Evolutionary conservation across 2,329 filamentous ascomycete species (phyloP).

Genomic region (Chrysoporthe puriensis): DNA sequence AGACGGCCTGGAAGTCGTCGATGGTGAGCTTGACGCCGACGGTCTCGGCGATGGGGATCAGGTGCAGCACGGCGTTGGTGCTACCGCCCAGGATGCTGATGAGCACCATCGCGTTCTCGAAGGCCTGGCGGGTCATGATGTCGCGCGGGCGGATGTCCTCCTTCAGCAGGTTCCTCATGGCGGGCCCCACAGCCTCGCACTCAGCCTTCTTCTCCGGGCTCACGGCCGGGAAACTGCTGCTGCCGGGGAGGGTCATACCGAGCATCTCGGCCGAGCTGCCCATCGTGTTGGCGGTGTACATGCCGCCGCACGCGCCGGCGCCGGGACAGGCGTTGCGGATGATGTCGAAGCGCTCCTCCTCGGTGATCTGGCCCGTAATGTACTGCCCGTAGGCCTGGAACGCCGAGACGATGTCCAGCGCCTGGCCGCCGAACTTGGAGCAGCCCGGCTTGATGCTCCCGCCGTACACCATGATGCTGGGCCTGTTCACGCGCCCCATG

Average conservation of each 20-base stretch:
- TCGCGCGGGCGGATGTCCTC: constrained; percentile 79
- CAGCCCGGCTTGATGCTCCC: constrained; percentile 93
- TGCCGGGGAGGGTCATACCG: constrained; percentile 80
- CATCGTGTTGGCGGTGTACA: constrained; percentile 82
- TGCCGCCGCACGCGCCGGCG: constrained; percentile 81
- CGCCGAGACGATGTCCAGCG: constrained; percentile 93
- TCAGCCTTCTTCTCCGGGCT: constrained; percentile 72
- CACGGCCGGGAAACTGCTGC: constrained; percentile 78
- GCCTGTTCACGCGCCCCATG: constrained; percentile 93
- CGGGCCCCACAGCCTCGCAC: constrained; percentile 71
- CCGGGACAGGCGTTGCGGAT: constrained; percentile 90
- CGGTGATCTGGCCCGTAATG: constrained; percentile 86
- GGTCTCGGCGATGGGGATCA: constrained; percentile 82
- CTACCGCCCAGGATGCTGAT: constrained; percentile 83
- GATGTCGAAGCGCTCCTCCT: constrained; percentile 91
- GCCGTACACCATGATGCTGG: constrained; percentile 96
- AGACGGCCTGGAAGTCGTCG: constrained; percentile 84
- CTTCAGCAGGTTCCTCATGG: constrained; percentile 73
- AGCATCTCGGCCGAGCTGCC: constrained; percentile 74
- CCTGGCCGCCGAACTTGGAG: constrained; percentile 67
- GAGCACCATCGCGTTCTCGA: constrained; percentile 84
- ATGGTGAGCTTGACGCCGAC: constrained; percentile 82
- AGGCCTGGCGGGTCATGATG: constrained; percentile 78
- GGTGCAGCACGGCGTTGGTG: constrained; percentile 83
- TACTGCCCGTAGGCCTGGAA: constrained; percentile 98